phyloP scores from a whole-genome alignment of 805 yeast species.

The Lachancea thermotolerans region DNA sequence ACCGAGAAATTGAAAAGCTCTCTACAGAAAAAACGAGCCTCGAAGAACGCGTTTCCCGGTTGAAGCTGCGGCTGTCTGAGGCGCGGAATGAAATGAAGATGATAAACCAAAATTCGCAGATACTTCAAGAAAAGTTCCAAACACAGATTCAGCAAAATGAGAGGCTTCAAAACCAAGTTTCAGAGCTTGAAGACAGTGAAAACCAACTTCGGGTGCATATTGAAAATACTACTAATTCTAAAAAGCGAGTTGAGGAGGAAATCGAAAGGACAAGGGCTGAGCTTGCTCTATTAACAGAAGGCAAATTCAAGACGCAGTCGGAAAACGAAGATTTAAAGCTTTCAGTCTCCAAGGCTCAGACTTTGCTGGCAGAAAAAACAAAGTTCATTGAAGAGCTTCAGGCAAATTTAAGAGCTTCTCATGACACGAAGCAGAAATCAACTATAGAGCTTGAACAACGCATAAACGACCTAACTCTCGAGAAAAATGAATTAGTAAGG shows the following conservation, averaged over 20 bases:
- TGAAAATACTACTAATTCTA: conserved; percentile 3
- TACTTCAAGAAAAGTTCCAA: conserved; percentile 9
- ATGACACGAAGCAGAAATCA: conserved; percentile 2
- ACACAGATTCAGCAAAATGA: conserved; percentile 5
- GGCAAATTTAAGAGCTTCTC: not conserved
- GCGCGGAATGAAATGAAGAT: conserved; percentile 23
- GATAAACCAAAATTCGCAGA: conserved; percentile 19
- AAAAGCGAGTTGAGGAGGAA: conserved; percentile 8
- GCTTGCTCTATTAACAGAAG: not conserved
- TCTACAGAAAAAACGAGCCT: conserved; percentile 11
- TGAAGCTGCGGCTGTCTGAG: conserved; percentile 18
- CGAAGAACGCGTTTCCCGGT: conserved; percentile 10
- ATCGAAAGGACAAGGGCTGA: conserved; percentile 3
- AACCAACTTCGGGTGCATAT: conserved; percentile 7
- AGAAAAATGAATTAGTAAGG: conserved; percentile 10
- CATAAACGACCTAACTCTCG: conserved; percentile 4
- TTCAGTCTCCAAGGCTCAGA: not conserved
- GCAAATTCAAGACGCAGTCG: not conserved
- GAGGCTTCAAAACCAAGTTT: conserved; percentile 2
- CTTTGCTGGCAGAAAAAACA: not conserved
- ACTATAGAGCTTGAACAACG: conserved; percentile 5
- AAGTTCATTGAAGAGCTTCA: conserved; percentile 1
- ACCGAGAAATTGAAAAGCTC: conserved; percentile 4
- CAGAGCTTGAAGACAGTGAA: conserved; percentile 4
- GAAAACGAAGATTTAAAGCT: conserved; percentile 1